phyloP scores from a whole-genome alignment of 176 grass and related monocot species.

The Raddia distichophylla region DNA sequence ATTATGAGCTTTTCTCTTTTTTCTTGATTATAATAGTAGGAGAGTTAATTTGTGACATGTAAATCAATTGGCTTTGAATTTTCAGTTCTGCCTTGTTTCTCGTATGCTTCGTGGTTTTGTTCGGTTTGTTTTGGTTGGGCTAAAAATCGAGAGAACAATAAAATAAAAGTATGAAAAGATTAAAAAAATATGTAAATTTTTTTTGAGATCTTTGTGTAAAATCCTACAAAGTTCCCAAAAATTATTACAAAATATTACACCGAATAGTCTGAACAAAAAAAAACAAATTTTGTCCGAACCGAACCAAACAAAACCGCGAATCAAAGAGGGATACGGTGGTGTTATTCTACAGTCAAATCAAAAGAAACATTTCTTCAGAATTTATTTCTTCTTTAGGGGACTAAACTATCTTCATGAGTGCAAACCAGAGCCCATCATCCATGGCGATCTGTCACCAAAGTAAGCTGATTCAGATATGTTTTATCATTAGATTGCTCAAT shows the following conservation, averaged over 20 bases:
- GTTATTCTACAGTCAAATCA: constrained; percentile 8
- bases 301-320: too few species aligned
- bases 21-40: background rate
- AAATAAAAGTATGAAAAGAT: too few species aligned
- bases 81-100: constrained; percentile 22
- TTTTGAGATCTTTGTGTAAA: too few species aligned
- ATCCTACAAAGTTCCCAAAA: too few species aligned
- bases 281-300: too few species aligned
- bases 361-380: constrained; percentile 2
- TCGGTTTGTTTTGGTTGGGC: too few species aligned
- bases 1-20: constrained; percentile 1
- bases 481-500: constrained; percentile 25
- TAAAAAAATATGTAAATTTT: too few species aligned
- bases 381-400: constrained; percentile 59
- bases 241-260: too few species aligned
- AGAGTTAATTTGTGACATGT: background rate
- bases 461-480: constrained; percentile 58
- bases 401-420: constrained; percentile 97
- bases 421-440: constrained; percentile 95
- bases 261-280: too few species aligned
- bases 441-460: constrained; percentile 81
- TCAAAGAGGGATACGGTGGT: too few species aligned
- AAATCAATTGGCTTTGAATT: constrained; percentile 13
- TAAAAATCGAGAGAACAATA: too few species aligned
- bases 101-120: background rate